Evolutionary conservation across 345 rosid genomes (phyloP).

Genomic region (Eucalyptus paniculata): DNA sequence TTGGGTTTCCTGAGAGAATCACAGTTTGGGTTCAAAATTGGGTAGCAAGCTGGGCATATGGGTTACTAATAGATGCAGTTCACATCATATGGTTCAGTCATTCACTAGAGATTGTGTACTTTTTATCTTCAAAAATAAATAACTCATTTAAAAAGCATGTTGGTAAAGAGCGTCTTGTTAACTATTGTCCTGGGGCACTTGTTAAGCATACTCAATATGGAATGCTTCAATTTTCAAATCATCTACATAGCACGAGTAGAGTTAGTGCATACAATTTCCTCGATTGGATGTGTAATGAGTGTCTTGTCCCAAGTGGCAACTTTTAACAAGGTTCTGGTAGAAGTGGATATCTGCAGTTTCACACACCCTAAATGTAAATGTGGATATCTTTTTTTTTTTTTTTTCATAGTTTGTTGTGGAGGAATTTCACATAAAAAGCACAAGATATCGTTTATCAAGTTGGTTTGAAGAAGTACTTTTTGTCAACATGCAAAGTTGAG

Average conservation of each 20-base stretch:
- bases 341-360: background rate
- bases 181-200: background rate
- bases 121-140: background rate
- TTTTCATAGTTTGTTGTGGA: background rate
- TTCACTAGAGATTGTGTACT: background rate
- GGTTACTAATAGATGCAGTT: background rate
- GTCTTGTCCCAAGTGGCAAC: background rate
- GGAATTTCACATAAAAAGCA: background rate
- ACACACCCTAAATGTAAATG: background rate
- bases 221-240: background rate
- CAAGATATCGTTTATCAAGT: background rate
- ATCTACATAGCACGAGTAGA: background rate
- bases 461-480: background rate
- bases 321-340: background rate
- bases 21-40: background rate
- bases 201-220: background rate
- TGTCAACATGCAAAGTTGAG: background rate
- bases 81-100: background rate
- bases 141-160: background rate
- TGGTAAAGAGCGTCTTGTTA: background rate
- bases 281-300: background rate
- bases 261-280: background rate
- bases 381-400: background rate
- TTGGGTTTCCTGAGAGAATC: background rate
- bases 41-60: background rate